Base-by-base conservation (phyloP, 129 eudicot genomes). In the Centaurea solstitialis region DNA sequence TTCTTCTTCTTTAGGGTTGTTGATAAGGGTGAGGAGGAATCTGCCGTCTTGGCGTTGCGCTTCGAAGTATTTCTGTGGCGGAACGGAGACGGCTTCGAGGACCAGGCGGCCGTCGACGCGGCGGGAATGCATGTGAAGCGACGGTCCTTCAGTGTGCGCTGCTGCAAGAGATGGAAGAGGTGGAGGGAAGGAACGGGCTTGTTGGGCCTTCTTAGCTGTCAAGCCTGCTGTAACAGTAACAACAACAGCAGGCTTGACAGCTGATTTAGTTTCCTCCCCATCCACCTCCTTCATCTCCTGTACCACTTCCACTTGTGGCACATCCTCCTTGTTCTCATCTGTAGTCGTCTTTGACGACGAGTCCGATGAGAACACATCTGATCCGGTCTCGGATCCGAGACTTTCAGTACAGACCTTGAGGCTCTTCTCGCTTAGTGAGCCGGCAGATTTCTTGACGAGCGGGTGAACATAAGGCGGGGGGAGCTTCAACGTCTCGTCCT, bases 331-430 rank as follows among this genome's bases (percentile, higher is more conserved):
- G 37, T 64, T 82, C 6, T 79, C 87, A 2, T 21, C 86, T 7
- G 76, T 70, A 13, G 45, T 69, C 1, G 43, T 20, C 30, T 79
- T 89, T 0, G 85, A 73, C 28, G 83, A 72, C 3, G 81, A 68
- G 62, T 72, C 43, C 13, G 90, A 78, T 5, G 90, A 77, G 69
- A 90, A 89, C 43, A 87, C 89, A 40, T 95, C 99, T 0, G 99
- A 92, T 15, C 99, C 99, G 0, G 97, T 95, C 80, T 95, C 99
- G 1, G 99, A 95, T 33, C 99, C 99, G 4, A 95, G 99, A 69
- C 89, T 90, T 68, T 95, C 99, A 0, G 99, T 95, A 67, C 99
- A 95, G n/a, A 95, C 74, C 85, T 95, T 90, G 6, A 95, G 94
- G 35, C 99, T 95, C 79, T 91, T 90, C 79, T 89, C 94, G 21